Evolutionary conservation across 2,329 filamentous ascomycete species (phyloP), one percentile per base, ranked within the genome.

Genomic region (Colletotrichum cereale): DNA sequence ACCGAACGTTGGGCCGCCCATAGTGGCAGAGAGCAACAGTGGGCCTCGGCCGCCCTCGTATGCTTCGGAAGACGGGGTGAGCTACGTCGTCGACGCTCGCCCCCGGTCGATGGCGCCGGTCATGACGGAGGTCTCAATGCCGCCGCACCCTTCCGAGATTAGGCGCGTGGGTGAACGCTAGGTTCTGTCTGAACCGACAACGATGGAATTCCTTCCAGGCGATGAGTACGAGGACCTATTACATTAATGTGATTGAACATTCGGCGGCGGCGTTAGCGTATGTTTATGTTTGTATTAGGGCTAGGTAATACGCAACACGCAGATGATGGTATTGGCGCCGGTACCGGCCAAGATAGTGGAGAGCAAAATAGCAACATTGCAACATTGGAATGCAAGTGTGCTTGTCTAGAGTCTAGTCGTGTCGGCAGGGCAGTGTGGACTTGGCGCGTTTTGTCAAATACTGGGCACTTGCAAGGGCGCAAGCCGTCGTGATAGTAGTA

Each of bases 61-160:
- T 78, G 85, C 87, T 5, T 93, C 91, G 0, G 92, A 96, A 12
- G 91, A 95, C 75, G 93, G 93, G 0, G 87, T 94, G 6, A 86
- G 87, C 36, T 95, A 95, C 77, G 88, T 93, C 18, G 85, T 94
- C 6, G 90, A 93, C 74, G 91, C 90, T 0, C 86, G 86, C 67
- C 90, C 90, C 53, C 82, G 90, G 67, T 90, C 88, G 10, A 86
- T 86, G 21, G 87, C 83, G 3, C 85, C 87, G n/a, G 47, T 31
- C 26, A 21, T 56, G 57, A 50, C 29, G 29, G 58, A 68, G 16
- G 44, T n/a, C 10, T 24, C 34, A 10, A 40, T 86, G 31, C 83
- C 83, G 26, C 78, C 80, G 42, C 87, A 89, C 74, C 86, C 87
- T 2, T 84, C 86, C 2, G 87, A 89, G 73, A 73, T 73, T 11